Evolutionary conservation across 805 yeast genomes (phyloP).

Genomic region (Hyphopichia homilentoma): DNA sequence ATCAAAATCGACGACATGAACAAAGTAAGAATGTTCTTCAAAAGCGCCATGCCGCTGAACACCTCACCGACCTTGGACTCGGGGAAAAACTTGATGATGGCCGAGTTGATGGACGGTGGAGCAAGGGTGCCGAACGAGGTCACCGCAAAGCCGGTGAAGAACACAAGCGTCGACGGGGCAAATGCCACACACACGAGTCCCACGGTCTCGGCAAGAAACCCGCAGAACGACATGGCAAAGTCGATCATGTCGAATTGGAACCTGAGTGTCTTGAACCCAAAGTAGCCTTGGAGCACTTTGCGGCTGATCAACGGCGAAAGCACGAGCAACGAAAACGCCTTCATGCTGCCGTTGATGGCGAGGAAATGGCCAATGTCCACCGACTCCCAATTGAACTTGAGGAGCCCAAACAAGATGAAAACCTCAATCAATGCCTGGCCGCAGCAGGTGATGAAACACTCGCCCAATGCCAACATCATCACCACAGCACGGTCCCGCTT

Average conservation of each 20-base stretch:
- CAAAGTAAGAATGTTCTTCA: conserved; percentile 48
- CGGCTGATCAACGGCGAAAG: conserved; percentile 48
- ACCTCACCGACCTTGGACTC: conserved; percentile 63
- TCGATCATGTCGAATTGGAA: conserved; percentile 54
- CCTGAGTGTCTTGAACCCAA: conserved; percentile 28
- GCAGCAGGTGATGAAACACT: conserved; percentile 33
- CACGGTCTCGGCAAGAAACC: conserved; percentile 35
- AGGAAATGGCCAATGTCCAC: conserved; percentile 53
- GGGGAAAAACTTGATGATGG: conserved; percentile 59
- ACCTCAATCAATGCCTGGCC: conserved; percentile 38
- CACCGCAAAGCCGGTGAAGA: conserved; percentile 31
- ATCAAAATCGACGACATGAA: conserved; percentile 48
- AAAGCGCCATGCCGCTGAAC: conserved; percentile 64
- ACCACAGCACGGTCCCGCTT: conserved; percentile 32
- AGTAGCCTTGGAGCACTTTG: conserved; percentile 28
- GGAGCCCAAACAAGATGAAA: conserved; percentile 50
- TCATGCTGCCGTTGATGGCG: conserved; percentile 47
- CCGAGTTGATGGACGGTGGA: conserved; percentile 56
- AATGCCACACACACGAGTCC: conserved; percentile 33
- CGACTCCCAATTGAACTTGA: conserved; percentile 50
- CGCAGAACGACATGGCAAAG: conserved; percentile 30
- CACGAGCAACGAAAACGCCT: conserved; percentile 46
- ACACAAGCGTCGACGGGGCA: conserved; percentile 22
- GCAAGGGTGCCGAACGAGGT: conserved; percentile 47
- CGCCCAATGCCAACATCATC: conserved; percentile 45